Evolutionary conservation across 2,329 filamentous ascomycete species (phyloP).

Genomic region (Rasamsonia emersonii): DNA sequence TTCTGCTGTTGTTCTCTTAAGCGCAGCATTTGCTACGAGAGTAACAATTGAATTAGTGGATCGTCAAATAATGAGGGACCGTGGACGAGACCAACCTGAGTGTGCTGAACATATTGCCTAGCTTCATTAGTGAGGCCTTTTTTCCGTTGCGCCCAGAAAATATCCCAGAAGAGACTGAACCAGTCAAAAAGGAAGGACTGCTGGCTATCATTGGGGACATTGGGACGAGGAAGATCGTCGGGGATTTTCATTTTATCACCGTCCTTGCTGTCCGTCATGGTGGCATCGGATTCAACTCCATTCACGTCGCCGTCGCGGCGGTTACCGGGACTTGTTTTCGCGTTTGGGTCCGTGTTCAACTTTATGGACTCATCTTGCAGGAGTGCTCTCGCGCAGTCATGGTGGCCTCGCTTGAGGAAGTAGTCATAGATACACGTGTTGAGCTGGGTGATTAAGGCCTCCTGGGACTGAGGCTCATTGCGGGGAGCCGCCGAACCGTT

Average conservation of each 20-base stretch:
- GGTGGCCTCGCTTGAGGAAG: constrained; percentile 77
- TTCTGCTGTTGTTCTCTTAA: constrained; percentile 69
- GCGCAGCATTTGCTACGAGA: constrained; percentile 53
- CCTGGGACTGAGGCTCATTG: constrained; percentile 15
- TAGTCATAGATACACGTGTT: constrained; percentile 64
- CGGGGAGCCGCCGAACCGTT: constrained; percentile 39
- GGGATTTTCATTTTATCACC: constrained; percentile 65
- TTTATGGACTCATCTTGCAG: constrained; percentile 53
- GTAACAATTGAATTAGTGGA: constrained; percentile 14
- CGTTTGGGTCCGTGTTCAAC: constrained; percentile 47
- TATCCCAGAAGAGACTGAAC: constrained; percentile 97
- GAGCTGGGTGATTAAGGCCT: constrained; percentile 36
- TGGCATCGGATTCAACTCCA: constrained; percentile 62
- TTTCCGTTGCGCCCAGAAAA: constrained; percentile 73
- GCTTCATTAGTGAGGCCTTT: constrained; percentile 57
- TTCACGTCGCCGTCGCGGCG: constrained; percentile 64
- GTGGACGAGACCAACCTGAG: constrained; percentile 53
- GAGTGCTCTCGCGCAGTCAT: constrained; percentile 70
- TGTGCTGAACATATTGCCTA: constrained; percentile 69
- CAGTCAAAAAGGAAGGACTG: constrained; percentile 91
- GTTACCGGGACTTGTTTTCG: constrained; percentile 61
- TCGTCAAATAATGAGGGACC: constrained; percentile 1
- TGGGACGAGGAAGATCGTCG: constrained; percentile 62
- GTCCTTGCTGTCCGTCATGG: constrained; percentile 78
- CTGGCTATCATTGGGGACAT: constrained; percentile 54